These are phyloP conservation scores for Amanita pallidorosea DNA, from an alignment of 768 basidiomycete genomes.

Conservation along the genomic window DNA sequence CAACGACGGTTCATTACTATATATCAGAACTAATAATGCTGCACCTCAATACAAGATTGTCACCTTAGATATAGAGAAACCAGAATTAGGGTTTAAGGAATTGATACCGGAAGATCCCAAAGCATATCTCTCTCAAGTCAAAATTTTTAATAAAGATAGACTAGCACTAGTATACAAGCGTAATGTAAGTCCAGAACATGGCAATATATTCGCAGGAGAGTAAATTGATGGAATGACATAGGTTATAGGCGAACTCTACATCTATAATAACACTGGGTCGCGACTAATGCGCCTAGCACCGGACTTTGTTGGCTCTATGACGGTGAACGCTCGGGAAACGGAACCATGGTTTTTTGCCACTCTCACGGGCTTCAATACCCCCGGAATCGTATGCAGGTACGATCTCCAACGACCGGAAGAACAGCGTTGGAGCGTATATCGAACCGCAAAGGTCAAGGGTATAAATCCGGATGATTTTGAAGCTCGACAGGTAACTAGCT, in stretches of 20 bases:
- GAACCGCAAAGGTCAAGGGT: constrained; percentile 47
- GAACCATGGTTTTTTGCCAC: constrained; percentile 54
- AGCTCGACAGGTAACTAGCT: constrained; percentile 40
- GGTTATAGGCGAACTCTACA: constrained; percentile 75
- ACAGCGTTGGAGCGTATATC: constrained; percentile 44
- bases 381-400: constrained; percentile 55
- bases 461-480: constrained; percentile 60
- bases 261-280: constrained; percentile 48
- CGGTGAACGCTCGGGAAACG: constrained; percentile 37
- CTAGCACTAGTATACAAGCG: constrained; percentile 58
- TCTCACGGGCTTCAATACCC: constrained; percentile 60
- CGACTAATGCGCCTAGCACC: constrained; percentile 44
- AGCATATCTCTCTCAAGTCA: constrained; percentile 43
- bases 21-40: constrained; percentile 52
- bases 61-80: constrained; percentile 48
- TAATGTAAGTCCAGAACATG: constrained; percentile 37
- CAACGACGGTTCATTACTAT: constrained; percentile 53
- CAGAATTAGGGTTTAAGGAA: constrained; percentile 35
- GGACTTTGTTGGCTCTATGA: constrained; percentile 59
- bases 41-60: constrained; percentile 61
- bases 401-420: constrained; percentile 46
- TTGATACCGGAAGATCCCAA: constrained; percentile 61
- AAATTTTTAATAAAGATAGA: constrained; percentile 37
- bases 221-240: constrained; percentile 13
- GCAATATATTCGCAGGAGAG: background rate